These are phyloP conservation scores for Plasmodium blacklocki DNA, from an alignment of 169 alveolate genomes.

Conservation along the genomic window DNA sequence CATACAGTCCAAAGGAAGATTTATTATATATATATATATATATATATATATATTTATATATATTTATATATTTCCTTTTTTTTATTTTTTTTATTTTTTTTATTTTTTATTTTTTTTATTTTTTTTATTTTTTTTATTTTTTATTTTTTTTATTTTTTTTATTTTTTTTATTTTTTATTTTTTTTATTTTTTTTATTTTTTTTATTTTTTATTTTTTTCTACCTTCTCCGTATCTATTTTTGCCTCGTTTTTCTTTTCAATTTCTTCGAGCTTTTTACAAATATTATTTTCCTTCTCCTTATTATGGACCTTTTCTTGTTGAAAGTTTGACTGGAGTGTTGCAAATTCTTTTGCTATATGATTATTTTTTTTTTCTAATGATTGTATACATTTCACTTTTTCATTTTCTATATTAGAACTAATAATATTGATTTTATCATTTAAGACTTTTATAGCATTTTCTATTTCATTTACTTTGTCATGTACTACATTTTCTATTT, in stretches of 20 bases:
- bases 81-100: neutral
- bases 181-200: neutral
- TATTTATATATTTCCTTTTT: neutral
- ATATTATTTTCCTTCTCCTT: constrained; percentile 60
- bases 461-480: constrained; percentile 54
- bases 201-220: no score
- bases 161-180: neutral
- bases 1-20: neutral
- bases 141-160: neutral
- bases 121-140: neutral
- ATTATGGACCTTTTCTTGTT: constrained; percentile 46
- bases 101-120: neutral
- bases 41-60: neutral
- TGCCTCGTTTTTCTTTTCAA: constrained; percentile 31
- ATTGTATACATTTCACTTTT: constrained; percentile 54
- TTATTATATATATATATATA: neutral
- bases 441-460: constrained; percentile 47
- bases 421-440: constrained; percentile 40
- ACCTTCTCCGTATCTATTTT: constrained; percentile 56
- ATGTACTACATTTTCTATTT: constrained; percentile 55
- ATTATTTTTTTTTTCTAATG: constrained; percentile 37
- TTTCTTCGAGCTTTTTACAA: constrained; percentile 61
- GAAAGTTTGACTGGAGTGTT: constrained; percentile 32
- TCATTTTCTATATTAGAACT: constrained; percentile 58
- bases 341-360: constrained; percentile 59